phyloP scores from a whole-genome alignment of 495 filamentous ascomycete genomes.

The Glarea lozoyensis region DNA sequence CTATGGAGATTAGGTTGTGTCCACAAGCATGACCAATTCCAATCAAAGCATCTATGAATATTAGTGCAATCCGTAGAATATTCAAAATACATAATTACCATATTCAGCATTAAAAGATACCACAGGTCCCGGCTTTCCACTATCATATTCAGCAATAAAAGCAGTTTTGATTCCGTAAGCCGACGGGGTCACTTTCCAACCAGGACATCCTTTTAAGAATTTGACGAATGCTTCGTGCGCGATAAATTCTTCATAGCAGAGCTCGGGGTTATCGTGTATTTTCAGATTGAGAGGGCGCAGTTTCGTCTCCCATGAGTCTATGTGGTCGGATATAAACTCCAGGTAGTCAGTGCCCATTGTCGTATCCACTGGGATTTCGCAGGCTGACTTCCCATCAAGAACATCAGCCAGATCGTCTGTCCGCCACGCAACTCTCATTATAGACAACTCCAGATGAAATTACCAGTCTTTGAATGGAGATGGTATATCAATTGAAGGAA shows the following conservation, averaged over 20 bases:
- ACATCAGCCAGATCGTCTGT: too few relatives aligned
- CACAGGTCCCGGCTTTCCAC: constrained; percentile 30
- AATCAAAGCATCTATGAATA: constrained; percentile 10
- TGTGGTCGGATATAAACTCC: too few relatives aligned
- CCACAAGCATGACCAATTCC: constrained; percentile 58
- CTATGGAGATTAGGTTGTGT: constrained; percentile 60
- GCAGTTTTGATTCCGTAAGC: constrained; percentile 46
- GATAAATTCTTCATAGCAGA: constrained; percentile 45
- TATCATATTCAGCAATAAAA: constrained; percentile 33
- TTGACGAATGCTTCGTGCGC: constrained; percentile 48
- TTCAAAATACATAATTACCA: constrained; percentile 36
- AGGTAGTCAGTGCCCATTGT: too few relatives aligned
- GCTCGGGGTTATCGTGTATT: constrained; percentile 55
- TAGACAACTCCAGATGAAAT: too few relatives aligned
- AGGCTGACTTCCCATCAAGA: too few relatives aligned
- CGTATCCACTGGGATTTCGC: too few relatives aligned
- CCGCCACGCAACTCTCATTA: too few relatives aligned
- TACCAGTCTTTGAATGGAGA: too few relatives aligned
- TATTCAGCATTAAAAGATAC: constrained; percentile 53
- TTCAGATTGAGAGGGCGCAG: too few relatives aligned
- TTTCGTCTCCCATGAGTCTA: too few relatives aligned
- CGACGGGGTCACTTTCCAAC: constrained; percentile 46
- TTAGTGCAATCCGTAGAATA: constrained; percentile 15
- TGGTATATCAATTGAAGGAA: too few relatives aligned
- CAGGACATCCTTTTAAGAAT: constrained; percentile 41